Conservation (phyloP, 495 filamentous ascomycete genomes). For the Penicilliopsis zonata region DNA sequence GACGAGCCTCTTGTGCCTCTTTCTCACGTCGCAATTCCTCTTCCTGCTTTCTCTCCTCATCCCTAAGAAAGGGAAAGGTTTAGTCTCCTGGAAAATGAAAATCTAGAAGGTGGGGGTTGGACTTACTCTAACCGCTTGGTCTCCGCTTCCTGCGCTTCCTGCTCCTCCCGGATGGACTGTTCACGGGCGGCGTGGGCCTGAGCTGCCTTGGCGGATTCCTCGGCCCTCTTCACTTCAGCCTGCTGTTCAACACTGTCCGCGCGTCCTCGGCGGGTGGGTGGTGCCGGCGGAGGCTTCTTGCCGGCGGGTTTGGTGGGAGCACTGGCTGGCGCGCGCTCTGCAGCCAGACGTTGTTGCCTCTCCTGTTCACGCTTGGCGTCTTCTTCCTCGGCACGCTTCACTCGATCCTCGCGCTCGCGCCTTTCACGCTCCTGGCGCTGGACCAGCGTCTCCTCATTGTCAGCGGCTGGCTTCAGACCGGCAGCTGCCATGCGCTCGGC, state of each 20-base stretch:
- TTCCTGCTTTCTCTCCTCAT: constrained; percentile 63
- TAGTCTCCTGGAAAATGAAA: constrained; percentile 3
- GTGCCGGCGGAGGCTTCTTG: constrained; percentile 79
- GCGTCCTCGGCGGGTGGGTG: constrained; percentile 61
- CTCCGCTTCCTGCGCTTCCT: constrained; percentile 64
- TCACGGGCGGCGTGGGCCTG: constrained; percentile 41
- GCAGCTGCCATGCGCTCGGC: constrained; percentile 93
- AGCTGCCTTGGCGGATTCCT: constrained; percentile 39
- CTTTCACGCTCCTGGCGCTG: constrained; percentile 83
- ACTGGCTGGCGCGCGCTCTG: constrained; percentile 59
- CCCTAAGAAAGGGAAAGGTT: constrained; percentile 36
- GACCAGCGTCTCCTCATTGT: constrained; percentile 59
- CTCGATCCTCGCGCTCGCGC: constrained; percentile 73
- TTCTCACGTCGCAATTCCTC: constrained; percentile 68
- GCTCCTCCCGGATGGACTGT: constrained; percentile 51
- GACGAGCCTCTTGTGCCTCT: constrained; percentile 67
- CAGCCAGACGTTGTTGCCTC: constrained; percentile 70
- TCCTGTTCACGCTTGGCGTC: constrained; percentile 84
- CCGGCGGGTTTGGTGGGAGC: constrained; percentile 37
- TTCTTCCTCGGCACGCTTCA: constrained; percentile 86
- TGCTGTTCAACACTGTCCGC: constrained; percentile 50
- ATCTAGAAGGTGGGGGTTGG: not conserved
- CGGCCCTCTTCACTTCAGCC: constrained; percentile 43
- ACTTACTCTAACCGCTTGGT: constrained; percentile 78
- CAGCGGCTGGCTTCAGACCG: constrained; percentile 66